Base-by-base conservation (phyloP, 2,329 filamentous ascomycete genomes). In the Parasarocladium wereldwijsianum region DNA sequence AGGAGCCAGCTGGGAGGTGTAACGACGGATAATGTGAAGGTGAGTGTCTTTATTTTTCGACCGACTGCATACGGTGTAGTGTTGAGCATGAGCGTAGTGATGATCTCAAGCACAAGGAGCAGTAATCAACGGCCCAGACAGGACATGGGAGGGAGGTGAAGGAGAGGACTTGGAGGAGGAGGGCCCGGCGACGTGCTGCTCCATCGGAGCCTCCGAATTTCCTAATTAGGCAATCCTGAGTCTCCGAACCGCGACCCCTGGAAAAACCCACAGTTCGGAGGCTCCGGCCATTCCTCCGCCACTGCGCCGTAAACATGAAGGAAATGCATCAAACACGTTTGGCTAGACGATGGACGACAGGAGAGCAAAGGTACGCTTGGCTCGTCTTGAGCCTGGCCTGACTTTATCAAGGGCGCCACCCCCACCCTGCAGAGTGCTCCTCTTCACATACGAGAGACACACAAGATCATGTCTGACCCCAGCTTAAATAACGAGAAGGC, bases 141-240 rank as follows among this genome's bases (percentile, higher is more conserved):
- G 20, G 8, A 22, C 20, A 22, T 6, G 24, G 14, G 7, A 13
- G n/a, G n/a, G n/a, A n/a, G n/a, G n/a, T n/a, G n/a, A n/a, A n/a
- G n/a, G n/a, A n/a, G n/a, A n/a, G n/a, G n/a, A n/a, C n/a, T n/a
- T n/a, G n/a, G n/a, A n/a, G 24, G 8, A 26, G 24, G 24, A 8
- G 20, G 6, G 14, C 13, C 24, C 8, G 13, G 24, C 24, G 24
- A 26, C 24, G n/a, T 33, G 19, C 27, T 15, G 16, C 26, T 33
- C 22, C 20, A 29, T 34, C 26, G 26, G 19, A 34, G 26, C 22
- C 22, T 31, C 32, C 32, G 32, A 34, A 32, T 34, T 34, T 27
- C 32, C 32, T 31, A 28, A 34, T 32, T 27, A 29, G 32, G 32
- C 17, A 34, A 34, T 34, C 17, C 27, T 27, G 20, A 26, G 28